Percentiles rank a stretch among this genome's conserved stretches.
Evolutionary conservation across 805 yeast species (phyloP).

Genomic region (Saturnispora galanensis): DNA sequence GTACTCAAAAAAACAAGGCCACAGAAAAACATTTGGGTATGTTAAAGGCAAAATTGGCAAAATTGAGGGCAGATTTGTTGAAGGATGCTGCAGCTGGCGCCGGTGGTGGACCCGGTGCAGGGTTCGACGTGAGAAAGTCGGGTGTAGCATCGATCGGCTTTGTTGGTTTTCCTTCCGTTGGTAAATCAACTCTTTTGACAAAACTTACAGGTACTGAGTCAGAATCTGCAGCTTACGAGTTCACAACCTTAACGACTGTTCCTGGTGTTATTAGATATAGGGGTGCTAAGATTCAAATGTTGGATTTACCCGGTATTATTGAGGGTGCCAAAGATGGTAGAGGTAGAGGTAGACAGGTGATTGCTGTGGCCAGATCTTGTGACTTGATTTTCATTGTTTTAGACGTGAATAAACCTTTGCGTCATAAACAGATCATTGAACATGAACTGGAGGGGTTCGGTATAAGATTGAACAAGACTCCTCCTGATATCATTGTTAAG

Average conservation of each 20-base stretch:
- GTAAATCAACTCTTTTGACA: constrained; percentile 75
- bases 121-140: constrained; percentile 97
- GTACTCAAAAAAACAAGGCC: constrained; percentile 95
- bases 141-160: constrained; percentile 98
- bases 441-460: constrained; percentile 97
- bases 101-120: constrained; percentile 89
- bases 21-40: constrained; percentile 97
- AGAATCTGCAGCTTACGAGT: constrained; percentile 97
- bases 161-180: constrained; percentile 97
- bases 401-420: constrained; percentile 93
- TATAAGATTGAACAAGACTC: constrained; percentile 80
- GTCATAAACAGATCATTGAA: constrained; percentile 89
- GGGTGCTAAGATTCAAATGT: constrained; percentile 96
- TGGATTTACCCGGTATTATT: constrained; percentile 83
- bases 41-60: constrained; percentile 92
- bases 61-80: constrained; percentile 83
- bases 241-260: constrained; percentile 94
- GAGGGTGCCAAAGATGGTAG: constrained; percentile 90
- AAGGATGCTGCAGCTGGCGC: constrained; percentile 59
- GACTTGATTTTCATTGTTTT: constrained; percentile 85
- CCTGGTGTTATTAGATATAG: constrained; percentile 94
- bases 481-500: constrained; percentile 86
- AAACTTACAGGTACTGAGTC: constrained; percentile 93
- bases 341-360: constrained; percentile 93
- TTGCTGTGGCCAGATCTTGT: constrained; percentile 98